A percentile compares a stretch with the other conserved stretches of the same genome.
phyloP scores from a whole-genome alignment of 371 early-diverging fungal species.

The Actinomucor elegans region DNA sequence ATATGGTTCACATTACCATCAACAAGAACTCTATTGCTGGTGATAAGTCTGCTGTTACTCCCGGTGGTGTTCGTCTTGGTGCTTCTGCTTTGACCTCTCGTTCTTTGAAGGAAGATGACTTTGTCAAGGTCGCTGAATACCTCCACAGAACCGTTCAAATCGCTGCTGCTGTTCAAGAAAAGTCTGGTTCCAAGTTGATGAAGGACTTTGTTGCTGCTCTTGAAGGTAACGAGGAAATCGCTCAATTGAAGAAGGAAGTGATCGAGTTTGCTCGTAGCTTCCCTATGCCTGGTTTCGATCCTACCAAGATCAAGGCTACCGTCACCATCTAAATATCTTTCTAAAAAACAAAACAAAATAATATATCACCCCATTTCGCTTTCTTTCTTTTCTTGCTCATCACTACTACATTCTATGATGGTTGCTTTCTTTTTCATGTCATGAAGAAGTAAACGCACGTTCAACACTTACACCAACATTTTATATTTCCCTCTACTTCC shows the following conservation, averaged over 20 bases:
- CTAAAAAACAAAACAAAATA: too few species aligned
- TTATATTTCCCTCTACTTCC: constrained; percentile 5
- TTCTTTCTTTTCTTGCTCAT: background rate
- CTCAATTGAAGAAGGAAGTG: constrained; percentile 85
- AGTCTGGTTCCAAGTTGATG: constrained; percentile 86
- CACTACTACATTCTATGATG: constrained; percentile 7
- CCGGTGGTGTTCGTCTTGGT: constrained; percentile 92
- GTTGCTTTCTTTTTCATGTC: constrained; percentile 5
- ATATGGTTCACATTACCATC: constrained; percentile 92
- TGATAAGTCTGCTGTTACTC: constrained; percentile 93
- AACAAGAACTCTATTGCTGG: constrained; percentile 99
- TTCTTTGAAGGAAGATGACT: constrained; percentile 87
- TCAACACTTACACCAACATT: constrained; percentile 21
- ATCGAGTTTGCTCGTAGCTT: constrained; percentile 85
- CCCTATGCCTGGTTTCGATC: constrained; percentile 88
- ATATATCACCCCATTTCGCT: too few species aligned
- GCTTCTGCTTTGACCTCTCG: constrained; percentile 98
- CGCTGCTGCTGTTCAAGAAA: constrained; percentile 75
- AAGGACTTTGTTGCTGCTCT: constrained; percentile 91
- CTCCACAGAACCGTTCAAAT: constrained; percentile 92
- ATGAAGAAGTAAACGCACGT: constrained; percentile 13
- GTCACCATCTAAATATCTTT: constrained; percentile 37
- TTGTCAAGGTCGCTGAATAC: constrained; percentile 84
- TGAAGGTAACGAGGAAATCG: constrained; percentile 61
- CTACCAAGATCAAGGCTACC: constrained; percentile 46